Conservation (phyloP, 352 stramenopile genomes). For the Pythium guiyangense region DNA sequence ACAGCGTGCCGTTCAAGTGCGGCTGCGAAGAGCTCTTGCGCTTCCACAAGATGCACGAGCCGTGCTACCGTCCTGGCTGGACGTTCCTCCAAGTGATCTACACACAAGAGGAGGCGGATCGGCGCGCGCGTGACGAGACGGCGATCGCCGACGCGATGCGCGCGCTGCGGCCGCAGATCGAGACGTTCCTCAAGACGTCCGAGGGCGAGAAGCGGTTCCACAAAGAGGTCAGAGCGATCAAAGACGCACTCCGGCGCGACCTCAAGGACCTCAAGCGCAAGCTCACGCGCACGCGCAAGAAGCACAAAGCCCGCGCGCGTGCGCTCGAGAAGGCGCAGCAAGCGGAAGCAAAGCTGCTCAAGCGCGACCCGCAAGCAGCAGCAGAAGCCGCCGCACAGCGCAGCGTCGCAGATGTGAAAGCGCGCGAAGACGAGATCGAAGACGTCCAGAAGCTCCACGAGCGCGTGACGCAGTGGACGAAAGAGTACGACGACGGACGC, state of each 20-base stretch:
- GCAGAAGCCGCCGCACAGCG: conserved; percentile 8
- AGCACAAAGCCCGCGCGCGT: conserved; percentile 19
- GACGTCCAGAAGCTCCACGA: conserved; percentile 30
- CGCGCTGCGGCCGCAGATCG: conserved; percentile 51
- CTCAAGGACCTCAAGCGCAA: conserved; percentile 39
- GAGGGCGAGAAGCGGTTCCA: conserved; percentile 68
- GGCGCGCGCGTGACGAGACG: conserved; percentile 42
- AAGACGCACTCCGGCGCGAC: conserved; percentile 10
- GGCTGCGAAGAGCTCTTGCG: conserved; percentile 61
- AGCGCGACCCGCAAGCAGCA: conserved; percentile 1
- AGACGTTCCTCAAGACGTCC: conserved; percentile 45
- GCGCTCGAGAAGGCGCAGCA: conserved; percentile 17
- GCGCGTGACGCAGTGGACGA: conserved; percentile 29
- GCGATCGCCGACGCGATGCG: conserved; percentile 36
- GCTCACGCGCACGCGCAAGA: conserved; percentile 21
- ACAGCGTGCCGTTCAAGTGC: conserved; percentile 67
- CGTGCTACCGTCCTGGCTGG: conserved; percentile 56
- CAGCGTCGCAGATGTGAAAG: conserved; percentile 34
- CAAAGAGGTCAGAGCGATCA: conserved; percentile 30
- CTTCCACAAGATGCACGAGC: conserved; percentile 64
- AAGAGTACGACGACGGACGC: conserved; percentile 43
- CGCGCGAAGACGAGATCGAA: conserved; percentile 28
- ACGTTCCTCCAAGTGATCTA: conserved; percentile 58
- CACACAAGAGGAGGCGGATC: conserved; percentile 45
- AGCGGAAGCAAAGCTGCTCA: conserved; percentile 18